Base-by-base conservation (phyloP, 1,284 basidiomycete genomes). In the Heliocybe sulcata region DNA sequence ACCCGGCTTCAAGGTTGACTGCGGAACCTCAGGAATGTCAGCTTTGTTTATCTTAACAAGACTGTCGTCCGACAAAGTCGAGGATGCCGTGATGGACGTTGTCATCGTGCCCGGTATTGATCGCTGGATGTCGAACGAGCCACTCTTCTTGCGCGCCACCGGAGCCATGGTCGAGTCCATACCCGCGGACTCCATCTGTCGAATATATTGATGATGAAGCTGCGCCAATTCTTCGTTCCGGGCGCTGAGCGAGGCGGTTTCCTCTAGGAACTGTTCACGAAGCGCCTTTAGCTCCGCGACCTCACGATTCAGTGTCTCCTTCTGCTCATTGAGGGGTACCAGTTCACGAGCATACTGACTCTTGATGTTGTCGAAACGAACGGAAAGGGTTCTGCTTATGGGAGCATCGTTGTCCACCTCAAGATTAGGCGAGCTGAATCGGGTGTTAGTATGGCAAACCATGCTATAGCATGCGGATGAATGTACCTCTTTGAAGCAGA, bases 211-310 rank as follows among this genome's bases (percentile, higher is more conserved):
- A 1, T 85, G 77, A 61, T 90, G 90, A 53, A 96, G 80, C 65
- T 94, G 90, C 3, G 88, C 89, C 11, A 98, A 79, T 67, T 95
- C 91, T 64, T 96, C 94, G 71, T 98, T 98, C 56, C 94, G 85
- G 14, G 87, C 87, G 65, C 93, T 94, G 52, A 99, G 80, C 20
- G 87, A 85, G 0, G 92, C 88, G 1, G 94, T 91, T 73, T 98
- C 95, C 63, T 97, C 94, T 19, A 95, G 72, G 72, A 90, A 91
- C 38, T 88, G 81, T 62, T 97, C 92, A 27, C 92, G 82, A 2
- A 90, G 85, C 27, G 92, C 88, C 64, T 86, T 87, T 53, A 99
- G 84, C 63, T 98, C 94, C 9, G 80, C 76, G 56, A 98, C 87
- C 71, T 98, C 96, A 52, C 92, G 80, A 25, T 79, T 68, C 26